Base-by-base conservation (phyloP, 2,329 filamentous ascomycete species). In the Cercospora brassicicola region DNA sequence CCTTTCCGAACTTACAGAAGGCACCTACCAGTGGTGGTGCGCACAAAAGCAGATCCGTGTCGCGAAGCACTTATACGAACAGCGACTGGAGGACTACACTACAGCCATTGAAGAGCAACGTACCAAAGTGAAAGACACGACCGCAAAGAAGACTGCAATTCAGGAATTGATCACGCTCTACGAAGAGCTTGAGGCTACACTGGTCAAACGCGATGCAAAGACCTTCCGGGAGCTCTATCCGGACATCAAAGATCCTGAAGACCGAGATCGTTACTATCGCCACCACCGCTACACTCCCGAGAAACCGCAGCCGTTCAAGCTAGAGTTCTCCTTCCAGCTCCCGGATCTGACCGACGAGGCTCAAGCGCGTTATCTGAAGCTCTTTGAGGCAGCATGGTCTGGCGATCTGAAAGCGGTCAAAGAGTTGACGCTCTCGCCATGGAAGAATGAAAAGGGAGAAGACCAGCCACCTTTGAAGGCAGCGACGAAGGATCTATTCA, bases 361-460 rank as follows among this genome's bases (percentile, higher is more conserved):
- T 60, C 83, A 82, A 28, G 80, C 83, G 36, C 89, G 85, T 0
- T 94, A 93, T 69, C 69, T 90, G 5, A 80, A 86, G 69, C 78
- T 94, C 81, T 91, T 91, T 76, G 88, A 94, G 75, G 91, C 91
- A 39, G 88, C 88, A 4, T 95, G 91, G 91, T 73, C 74, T 4
- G 90, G 89, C n/a, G 87, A 95, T 72, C 71, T 90, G 0, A 82
- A 87, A 1, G 87, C 82, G 2, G 87, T 94, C 78, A 91, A 91
- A 74, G 78, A 80, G 13, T 81, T 91, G 42, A 91, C 89, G 1
- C 79, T 91, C 20, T 80, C 83, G 10, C 79, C 85, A 1, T 91
- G 89, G 86, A 82, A 65, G 31, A 62, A 71, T 33, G 33, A 86
- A 11, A 75, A 81, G 4, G 80, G 85, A 5, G 79, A 84, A 4